Evolutionary conservation across 1,139 yeast genomes (phyloP), one percentile per base, ranked within the genome.

Genomic region (Yamadazyma oceani): DNA sequence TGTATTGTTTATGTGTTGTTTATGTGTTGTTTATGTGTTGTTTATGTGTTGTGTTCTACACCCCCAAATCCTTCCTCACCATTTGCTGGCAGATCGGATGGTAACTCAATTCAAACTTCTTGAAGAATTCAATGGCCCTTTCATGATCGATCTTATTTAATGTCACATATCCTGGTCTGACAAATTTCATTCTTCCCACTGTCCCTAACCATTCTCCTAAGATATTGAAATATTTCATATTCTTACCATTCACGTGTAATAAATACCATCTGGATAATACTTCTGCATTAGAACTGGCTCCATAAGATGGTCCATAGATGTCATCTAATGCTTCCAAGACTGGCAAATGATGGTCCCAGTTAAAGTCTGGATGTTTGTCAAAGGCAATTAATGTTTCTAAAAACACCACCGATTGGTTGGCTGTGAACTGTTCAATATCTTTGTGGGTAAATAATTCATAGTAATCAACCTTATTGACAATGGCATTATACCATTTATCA

Each of bases 101-200:
- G 61, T 88, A 88, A 35, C 73, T 66, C 30, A 57, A 54, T 55
- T 80, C 78, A 56, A 71, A 74, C 55, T 72, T 72, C 32, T 64
- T 65, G 64, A 85, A 89, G 14, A 88, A 85, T 3, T 58, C 58
- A 16, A 82, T 53, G 0, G 96, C 96, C 49, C 82, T 65, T 10
- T 72, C 64, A 36, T 76, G 78, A 57, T 86, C 85, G 17, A 83
- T 90, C 16, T 66, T 55, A 55, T 80, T 74, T 44, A 89, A 68
- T 44, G 80, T 64, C 27, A 78, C 73, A 64, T 78, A 88, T 2
- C 95, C 89, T 17, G 96, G 96, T 59, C 96, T 77, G 27, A 87
- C 96, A 57, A 82, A 89, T 69, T 89, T 89, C 96, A 89, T 89
- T 69, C 97, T 78, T 16, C 97, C 97, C 19, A 88, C 94, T 3